Evolutionary conservation across 2,329 filamentous ascomycete species (phyloP).

Genomic region (Botrytis pseudocinerea): DNA sequence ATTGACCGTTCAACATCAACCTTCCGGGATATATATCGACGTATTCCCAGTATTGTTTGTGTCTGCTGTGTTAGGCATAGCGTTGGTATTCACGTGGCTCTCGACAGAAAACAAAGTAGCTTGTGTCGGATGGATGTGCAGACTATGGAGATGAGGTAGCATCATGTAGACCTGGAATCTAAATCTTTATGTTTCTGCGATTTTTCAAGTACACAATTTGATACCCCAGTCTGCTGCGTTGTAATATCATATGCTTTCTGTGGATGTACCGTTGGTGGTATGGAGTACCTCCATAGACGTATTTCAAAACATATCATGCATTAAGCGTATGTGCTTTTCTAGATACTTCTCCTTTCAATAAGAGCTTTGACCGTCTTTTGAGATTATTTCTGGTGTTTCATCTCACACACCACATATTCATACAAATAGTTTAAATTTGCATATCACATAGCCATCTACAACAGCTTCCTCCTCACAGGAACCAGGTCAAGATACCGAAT

Average conservation of each 20-base stretch:
- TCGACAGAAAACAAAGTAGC: not conserved
- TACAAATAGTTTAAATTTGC: not conserved
- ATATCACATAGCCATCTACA: not conserved
- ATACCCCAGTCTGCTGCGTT: fast-evolving
- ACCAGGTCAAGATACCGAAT: not conserved
- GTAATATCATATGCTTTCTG: fast-evolving
- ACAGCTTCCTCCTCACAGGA: not conserved
- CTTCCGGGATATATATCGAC: not conserved
- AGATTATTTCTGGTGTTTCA: fast-evolving
- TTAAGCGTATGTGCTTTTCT: not conserved
- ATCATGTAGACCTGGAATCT: not conserved
- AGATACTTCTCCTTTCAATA: not conserved
- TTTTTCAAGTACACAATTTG: not conserved
- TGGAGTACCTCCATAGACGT: fast-evolving
- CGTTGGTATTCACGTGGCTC: not conserved
- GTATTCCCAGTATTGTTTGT: not conserved
- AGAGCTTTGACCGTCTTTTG: not conserved
- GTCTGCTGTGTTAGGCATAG: not conserved
- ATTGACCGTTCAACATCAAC: not conserved
- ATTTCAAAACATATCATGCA: not conserved
- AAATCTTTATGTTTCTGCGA: not conserved
- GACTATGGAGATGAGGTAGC: not conserved
- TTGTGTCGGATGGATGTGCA: not conserved
- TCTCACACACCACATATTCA: not conserved
- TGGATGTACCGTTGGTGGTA: fast-evolving